Evolutionary conservation across 139 green algal genomes (phyloP), one percentile per base, ranked within the genome.

Genomic region (Chlamydomonas sp.): DNA sequence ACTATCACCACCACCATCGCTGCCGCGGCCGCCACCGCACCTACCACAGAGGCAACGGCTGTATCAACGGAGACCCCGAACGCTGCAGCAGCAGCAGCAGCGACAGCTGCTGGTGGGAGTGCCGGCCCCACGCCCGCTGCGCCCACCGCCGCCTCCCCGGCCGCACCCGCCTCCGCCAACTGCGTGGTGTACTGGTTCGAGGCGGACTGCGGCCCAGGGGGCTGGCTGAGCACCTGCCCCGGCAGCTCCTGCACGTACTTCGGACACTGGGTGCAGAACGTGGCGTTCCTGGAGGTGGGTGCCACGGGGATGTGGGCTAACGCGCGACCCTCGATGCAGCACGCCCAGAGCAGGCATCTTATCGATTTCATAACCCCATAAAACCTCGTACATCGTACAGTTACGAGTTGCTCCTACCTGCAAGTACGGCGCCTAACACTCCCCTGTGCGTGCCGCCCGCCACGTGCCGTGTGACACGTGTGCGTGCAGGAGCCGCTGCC

Each of bases 141-240:
- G 31, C 31, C 31, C 31, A 49, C 31, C 31, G 31, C 31, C 31
- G 31, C 31, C 31, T 49, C 31, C 31, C 31, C 31, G 31, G 71
- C 12, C 17, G 71, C 9, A 6, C 17, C 31, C 10, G 71, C 5
- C 15, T 15, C 14, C 49, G 87, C 63, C 67, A 68, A 78, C 66
- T 78, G 76, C 76, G 57, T 92, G 1, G 69, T 92, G 63, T 90
- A 72, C 63, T 92, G 89, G 89, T 92, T 89, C 67, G 89, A 92
- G 85, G 80, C 85, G 16, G 89, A 92, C 73, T 92, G 89, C 77
- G 85, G 89, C 12, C 76, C 76, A 0, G 89, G 89, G 16, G 80
- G 89, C 18, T 86, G 80, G 85, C 60, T 89, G 6, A 68, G 18
- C 14, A 92, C 85, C 20, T 58, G 10, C 2, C 89, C 89, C 2